Evolutionary conservation across 257 asterid species (phyloP), one percentile per base, ranked within the genome.

Genomic region (Solanum ossicruentum): DNA sequence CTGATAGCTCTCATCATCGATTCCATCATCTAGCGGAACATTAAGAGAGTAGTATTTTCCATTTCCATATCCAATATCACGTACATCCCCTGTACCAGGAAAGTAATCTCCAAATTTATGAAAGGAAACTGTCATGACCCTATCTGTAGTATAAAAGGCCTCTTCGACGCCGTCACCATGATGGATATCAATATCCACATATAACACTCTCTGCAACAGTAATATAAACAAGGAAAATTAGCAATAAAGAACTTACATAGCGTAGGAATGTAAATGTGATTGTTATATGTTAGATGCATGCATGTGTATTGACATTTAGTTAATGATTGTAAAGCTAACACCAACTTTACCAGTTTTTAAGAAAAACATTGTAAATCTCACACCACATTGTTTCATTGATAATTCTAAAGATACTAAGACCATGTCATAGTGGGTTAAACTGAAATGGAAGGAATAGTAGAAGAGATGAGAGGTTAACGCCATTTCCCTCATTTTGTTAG

Each of bases 81-180:
- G 84, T 18, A 89, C 41, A 84, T 89, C 88, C 80, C 91, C 91
- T 1, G 90, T 89, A 82, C 91, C 91, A 6, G 90, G 91, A 82
- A 89, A 89, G 84, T 89, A 89, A 83, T 87, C 89, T 70, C 91
- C 91, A 89, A 87, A 89, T 77, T 89, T 89, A 85, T 89, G 91
- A 80, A 89, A 89, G 65, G 91, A 89, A 61, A 87, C 91, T n/a
- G 90, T 89, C 91, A 89, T 89, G 57, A 89, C 91, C 87, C 91
- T 89, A 60, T 89, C 91, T 12, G 91, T 89, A 4, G 89, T 87
- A 84, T 89, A 89, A 85, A 89, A 89, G 4, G 91, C 91, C 87
- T 89, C 90, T 79, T 89, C 90, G 57, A 89, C 89, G 18, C 90
- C 90, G 57, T 89, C 90, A 57, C 91, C 91, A 18, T 89, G 91